A percentile compares a stretch with the other conserved stretches of the same genome.
Evolutionary conservation across 75 land plant species (phyloP).

Genomic region (Selaginella tamariscina): DNA sequence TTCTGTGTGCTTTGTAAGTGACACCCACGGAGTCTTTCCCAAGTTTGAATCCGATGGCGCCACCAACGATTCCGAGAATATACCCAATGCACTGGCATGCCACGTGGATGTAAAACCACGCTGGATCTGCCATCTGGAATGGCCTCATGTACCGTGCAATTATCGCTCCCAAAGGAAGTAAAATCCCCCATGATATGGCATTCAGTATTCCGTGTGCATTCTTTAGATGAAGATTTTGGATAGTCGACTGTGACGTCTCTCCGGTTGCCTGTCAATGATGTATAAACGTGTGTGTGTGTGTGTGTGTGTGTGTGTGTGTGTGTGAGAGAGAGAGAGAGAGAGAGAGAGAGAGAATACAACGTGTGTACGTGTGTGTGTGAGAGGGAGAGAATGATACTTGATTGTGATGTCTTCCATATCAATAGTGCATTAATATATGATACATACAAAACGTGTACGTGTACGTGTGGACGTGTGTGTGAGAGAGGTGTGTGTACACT

Average conservation of each 20-base stretch:
- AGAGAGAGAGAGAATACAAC: not conserved
- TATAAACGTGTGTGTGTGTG: not conserved
- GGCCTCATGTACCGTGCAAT: slow-evolving; percentile 48
- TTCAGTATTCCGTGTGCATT: slow-evolving; percentile 55
- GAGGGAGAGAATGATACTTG: too few relatives aligned
- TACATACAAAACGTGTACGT: too few relatives aligned
- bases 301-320: not conserved
- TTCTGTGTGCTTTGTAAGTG: slow-evolving; percentile 42
- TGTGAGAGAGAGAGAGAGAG: not conserved
- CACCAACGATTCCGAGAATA: slow-evolving; percentile 46
- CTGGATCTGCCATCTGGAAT: slow-evolving; percentile 38
- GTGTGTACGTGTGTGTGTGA: not conserved
- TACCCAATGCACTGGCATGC: slow-evolving; percentile 44
- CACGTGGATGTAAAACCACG: slow-evolving; percentile 69
- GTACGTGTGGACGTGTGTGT: too few relatives aligned
- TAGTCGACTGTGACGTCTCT: not conserved
- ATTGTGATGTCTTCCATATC: too few relatives aligned
- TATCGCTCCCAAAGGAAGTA: slow-evolving; percentile 51
- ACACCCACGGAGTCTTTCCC: slow-evolving; percentile 20
- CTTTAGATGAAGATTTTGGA: too few relatives aligned
- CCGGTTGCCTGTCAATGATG: not conserved
- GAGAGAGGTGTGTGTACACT: too few relatives aligned
- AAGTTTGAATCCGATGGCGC: slow-evolving; percentile 56
- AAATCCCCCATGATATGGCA: slow-evolving; percentile 60
- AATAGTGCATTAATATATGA: too few relatives aligned